Percentiles rank a stretch among this genome's conserved stretches.
These are phyloP conservation scores for Cystobasidium slooffiae DNA, from an alignment of 1,284 basidiomycete genomes.

Conservation along the genomic window DNA sequence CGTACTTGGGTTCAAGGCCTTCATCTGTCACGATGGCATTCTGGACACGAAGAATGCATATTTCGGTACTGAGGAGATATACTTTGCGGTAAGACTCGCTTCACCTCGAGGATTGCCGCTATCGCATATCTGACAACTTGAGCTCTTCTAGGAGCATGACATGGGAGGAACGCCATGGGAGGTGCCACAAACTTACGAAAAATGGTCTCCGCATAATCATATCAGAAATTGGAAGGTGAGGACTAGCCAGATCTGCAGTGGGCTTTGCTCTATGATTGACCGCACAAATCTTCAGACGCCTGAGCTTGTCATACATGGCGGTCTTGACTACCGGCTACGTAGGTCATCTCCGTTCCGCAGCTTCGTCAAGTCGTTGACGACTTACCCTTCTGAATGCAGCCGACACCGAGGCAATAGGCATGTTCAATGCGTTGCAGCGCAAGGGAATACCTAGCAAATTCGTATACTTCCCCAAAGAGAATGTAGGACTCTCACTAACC, in stretches of 20 bases:
- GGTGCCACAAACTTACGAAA: slow-evolving; percentile 60
- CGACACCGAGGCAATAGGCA: slow-evolving; percentile 78
- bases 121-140: background rate
- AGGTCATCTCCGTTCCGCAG: slow-evolving; percentile 6
- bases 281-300: slow-evolving; percentile 74
- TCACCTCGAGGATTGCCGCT: background rate
- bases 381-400: slow-evolving; percentile 60
- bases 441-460: slow-evolving; percentile 76
- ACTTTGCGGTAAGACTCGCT: slow-evolving; percentile 67
- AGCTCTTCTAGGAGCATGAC: slow-evolving; percentile 66
- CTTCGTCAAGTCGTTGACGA: background rate
- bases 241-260: slow-evolving; percentile 74
- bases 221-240: slow-evolving; percentile 73
- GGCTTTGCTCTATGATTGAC: background rate
- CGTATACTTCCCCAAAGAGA: slow-evolving; percentile 87
- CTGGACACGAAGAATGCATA: slow-evolving; percentile 77
- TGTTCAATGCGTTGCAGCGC: slow-evolving; percentile 72
- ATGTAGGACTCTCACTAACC: slow-evolving; percentile 78
- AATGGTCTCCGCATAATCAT: slow-evolving; percentile 70
- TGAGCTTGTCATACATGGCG: slow-evolving; percentile 79
- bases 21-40: slow-evolving; percentile 63
- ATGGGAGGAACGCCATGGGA: slow-evolving; percentile 81
- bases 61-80: slow-evolving; percentile 81
- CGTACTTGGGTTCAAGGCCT: slow-evolving; percentile 79
- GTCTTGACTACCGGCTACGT: slow-evolving; percentile 61